Conservation (phyloP, 257 asterid genomes). For the Capsicum chinense region DNA sequence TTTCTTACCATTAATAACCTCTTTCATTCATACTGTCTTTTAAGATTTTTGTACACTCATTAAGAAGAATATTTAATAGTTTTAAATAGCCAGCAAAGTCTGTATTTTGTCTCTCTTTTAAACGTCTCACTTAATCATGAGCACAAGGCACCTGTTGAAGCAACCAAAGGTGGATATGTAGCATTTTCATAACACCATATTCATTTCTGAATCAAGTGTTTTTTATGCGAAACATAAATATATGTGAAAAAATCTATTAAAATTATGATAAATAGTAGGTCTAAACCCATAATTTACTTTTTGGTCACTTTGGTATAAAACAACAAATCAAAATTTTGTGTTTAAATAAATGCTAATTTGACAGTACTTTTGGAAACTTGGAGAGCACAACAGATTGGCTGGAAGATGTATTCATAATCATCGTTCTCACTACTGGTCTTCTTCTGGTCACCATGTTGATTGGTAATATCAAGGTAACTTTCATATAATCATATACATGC, state of each 20-base stretch:
- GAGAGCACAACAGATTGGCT: constrained; percentile 98
- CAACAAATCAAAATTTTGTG: background rate
- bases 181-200: too few species aligned
- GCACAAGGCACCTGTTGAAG: too few species aligned
- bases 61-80: background rate
- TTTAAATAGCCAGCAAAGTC: background rate
- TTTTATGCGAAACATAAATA: too few species aligned
- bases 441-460: constrained; percentile 92
- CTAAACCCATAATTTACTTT: background rate
- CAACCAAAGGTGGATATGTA: background rate
- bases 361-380: constrained; percentile 91
- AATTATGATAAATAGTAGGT: too few species aligned
- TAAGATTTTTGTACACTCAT: background rate
- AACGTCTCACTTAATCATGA: background rate
- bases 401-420: constrained; percentile 84
- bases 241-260: too few species aligned
- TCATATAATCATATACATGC: background rate
- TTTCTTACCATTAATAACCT: background rate
- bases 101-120: background rate
- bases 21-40: background rate
- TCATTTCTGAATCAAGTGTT: background rate
- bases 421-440: constrained; percentile 89
- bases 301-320: background rate
- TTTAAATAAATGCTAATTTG: constrained; percentile 15
- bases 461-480: constrained; percentile 91